Evolutionary conservation across 768 basidiomycete genomes (phyloP), one percentile per base, ranked within the genome.

Genomic region (Cystobasidium tubakii): DNA sequence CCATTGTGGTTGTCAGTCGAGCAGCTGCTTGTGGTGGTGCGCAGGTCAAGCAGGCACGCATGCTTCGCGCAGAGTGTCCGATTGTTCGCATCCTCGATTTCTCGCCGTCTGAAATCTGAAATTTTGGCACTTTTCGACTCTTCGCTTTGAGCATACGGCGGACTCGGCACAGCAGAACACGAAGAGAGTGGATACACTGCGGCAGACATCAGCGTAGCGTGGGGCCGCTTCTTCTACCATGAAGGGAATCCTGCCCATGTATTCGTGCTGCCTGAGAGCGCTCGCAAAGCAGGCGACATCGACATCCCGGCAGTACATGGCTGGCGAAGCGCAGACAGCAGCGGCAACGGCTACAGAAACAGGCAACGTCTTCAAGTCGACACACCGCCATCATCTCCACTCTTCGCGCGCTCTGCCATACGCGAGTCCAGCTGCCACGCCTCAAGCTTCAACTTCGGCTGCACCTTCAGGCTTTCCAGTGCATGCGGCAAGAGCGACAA

Each of bases 181-280:
- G 7, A 39, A 39, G 39, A 39, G 39, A 6, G 39, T 39, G 39
- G 39, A 39, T 39, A 39, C 15, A 39, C 15, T 6, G 39, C 39
- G 39, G 15, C 39, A 6, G 15, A 39, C 39, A 15, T 39, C 39
- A 6, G 39, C 39, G 39, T 39, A 15, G 6, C 39, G 6, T 39
- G 7, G 39, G 7, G 39, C 39, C n/a, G 27, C 6, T n/a, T 29
- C 53, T 6, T 27, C 25, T 6, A 60, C 33, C 2, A 60, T 60
- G 57, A 60, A 29, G 57, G 57, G 29, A 12, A 29, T 60, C 33
- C 33, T 27, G 57, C 57, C 57, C 33, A 60, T 60, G 57, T 34
- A 60, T 29, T 27, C 57, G 25, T 60, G 57, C 57, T 60, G 57
- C 33, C 25, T 27, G 15, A 12, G 57, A 60, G 57, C 57, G 13